phyloP scores from a whole-genome alignment of 1,139 yeast genomes.

The Scheffersomyces insectosa region DNA sequence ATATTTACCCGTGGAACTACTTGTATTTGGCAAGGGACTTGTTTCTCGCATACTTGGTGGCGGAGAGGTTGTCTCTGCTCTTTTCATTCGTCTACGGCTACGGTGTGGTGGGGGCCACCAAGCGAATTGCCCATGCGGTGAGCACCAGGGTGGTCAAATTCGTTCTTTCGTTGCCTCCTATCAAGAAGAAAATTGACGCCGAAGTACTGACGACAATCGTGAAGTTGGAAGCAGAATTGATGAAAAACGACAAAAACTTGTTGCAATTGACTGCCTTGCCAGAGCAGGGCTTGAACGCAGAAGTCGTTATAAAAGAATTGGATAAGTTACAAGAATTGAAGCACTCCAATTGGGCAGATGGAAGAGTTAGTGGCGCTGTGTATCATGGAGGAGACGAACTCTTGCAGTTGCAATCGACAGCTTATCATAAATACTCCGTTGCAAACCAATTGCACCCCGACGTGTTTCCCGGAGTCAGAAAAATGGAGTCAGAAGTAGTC shows the following conservation, averaged over 20 bases:
- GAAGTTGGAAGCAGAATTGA: slow-evolving; percentile 54
- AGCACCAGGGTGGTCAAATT: slow-evolving; percentile 26
- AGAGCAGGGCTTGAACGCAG: slow-evolving; percentile 49
- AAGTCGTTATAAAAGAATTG: slow-evolving; percentile 47
- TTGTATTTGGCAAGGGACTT: slow-evolving; percentile 26
- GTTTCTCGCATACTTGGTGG: slow-evolving; percentile 20
- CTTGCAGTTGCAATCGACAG: slow-evolving; percentile 69
- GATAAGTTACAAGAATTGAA: slow-evolving; percentile 50
- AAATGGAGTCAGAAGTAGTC: slow-evolving; percentile 95
- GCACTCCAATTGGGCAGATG: slow-evolving; percentile 79
- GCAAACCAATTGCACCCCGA: slow-evolving; percentile 97
- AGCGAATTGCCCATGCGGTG: slow-evolving; percentile 10
- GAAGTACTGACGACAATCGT: slow-evolving; percentile 54
- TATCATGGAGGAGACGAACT: slow-evolving; percentile 89
- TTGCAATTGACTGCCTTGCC: slow-evolving; percentile 59
- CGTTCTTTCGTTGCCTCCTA: slow-evolving; percentile 53
- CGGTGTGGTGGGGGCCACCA: slow-evolving; percentile 35
- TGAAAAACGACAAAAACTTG: slow-evolving; percentile 50
- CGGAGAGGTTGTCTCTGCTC: slow-evolving; percentile 9
- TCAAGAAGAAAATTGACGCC: slow-evolving; percentile 55
- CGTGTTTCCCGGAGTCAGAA: slow-evolving; percentile 93
- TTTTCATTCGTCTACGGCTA: slow-evolving; percentile 31
- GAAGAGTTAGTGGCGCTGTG: slow-evolving; percentile 92
- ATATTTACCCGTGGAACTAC: slow-evolving; percentile 5
- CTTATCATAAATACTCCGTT: slow-evolving; percentile 75